Base-by-base conservation (phyloP, 495 filamentous ascomycete genomes). In the Podospora australis region DNA sequence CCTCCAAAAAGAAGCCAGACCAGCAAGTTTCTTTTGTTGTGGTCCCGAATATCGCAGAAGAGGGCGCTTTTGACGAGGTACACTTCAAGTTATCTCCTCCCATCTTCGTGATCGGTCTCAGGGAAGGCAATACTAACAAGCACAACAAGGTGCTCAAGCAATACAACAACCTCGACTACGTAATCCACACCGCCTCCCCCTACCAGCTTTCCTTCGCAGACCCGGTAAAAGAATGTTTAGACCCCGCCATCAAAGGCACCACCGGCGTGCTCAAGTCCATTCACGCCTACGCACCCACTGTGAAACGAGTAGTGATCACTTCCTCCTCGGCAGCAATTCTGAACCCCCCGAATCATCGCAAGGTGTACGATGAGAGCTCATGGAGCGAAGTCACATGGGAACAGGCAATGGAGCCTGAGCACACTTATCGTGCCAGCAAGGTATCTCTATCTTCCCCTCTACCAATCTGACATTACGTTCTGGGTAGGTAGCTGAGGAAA, bases 111-210 rank as follows among this genome's bases (percentile, higher is more conserved):
- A 39, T 13, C 17, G 2, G 22, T 14, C 6, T 3, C 13, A 66
- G 59, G 55, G 49, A 6, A 46, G n/a, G n/a, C n/a, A n/a, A n/a
- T n/a, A n/a, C n/a, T n/a, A n/a, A n/a, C n/a, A n/a, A n/a, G n/a
- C n/a, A n/a, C n/a, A n/a, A n/a, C n/a, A n/a, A n/a, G n/a, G n/a
- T n/a, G n/a, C n/a, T 70, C 17, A 22, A 60, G 23, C 47, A 63
- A 6, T 26, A 61, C 8, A 52, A 56, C 1, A 59, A 59, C 0
- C 62, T 74, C 20, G 57, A 64, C 56, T 69, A 65, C 44, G 68
- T 72, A 28, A 47, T 73, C 17, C 70, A 73, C 53, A 70, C 67
- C 2, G 71, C 71, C 2, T 72, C 69, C 0, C 71, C 71, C 4
- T 73, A 66, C 52, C 62, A 67, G 7, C 48, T 67, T 13, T 52